phyloP scores from a whole-genome alignment of 1,284 basidiomycete genomes.

The Puccinia coronata region DNA sequence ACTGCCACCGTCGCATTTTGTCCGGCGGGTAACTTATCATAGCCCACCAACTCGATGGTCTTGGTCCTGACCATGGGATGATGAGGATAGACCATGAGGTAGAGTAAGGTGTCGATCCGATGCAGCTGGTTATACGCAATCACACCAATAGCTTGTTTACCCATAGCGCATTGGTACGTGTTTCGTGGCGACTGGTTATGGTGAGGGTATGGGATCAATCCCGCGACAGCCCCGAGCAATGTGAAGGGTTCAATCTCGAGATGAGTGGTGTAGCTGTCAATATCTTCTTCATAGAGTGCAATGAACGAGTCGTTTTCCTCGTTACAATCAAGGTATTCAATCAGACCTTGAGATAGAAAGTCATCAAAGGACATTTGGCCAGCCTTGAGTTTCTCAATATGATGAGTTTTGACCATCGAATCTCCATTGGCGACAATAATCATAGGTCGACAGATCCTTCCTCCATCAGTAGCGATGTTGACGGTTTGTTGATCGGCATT shows the following conservation, averaged over 20 bases:
- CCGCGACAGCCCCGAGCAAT: constrained; percentile 92
- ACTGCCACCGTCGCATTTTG: constrained; percentile 98
- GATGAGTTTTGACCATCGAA: constrained; percentile 76
- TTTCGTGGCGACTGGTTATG: constrained; percentile 99
- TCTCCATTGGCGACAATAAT: constrained; percentile 89
- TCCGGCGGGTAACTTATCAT: constrained; percentile 93
- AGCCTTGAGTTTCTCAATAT: constrained; percentile 80
- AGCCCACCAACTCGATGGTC: constrained; percentile 94
- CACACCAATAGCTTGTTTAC: constrained; percentile 99
- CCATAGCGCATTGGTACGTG: constrained; percentile 99
- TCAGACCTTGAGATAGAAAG: constrained; percentile 89
- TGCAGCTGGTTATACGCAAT: constrained; percentile 98
- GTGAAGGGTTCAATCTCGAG: constrained; percentile 99
- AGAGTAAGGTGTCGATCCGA: constrained; percentile 96
- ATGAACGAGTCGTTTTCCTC: constrained; percentile 99
- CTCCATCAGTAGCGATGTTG: constrained; percentile 95
- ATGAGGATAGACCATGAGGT: constrained; percentile 98
- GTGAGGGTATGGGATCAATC: constrained; percentile 97
- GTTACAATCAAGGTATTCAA: constrained; percentile 98
- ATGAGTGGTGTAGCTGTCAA: constrained; percentile 81
- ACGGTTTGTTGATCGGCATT: constrained; percentile 94
- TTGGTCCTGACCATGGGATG: constrained; percentile 99
- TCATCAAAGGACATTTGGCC: constrained; percentile 85
- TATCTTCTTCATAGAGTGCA: constrained; percentile 88
- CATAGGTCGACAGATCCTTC: constrained; percentile 94